Base-by-base conservation (phyloP, 225 moss, liverwort and hornwort genomes). In the Climacium dendroides region DNA sequence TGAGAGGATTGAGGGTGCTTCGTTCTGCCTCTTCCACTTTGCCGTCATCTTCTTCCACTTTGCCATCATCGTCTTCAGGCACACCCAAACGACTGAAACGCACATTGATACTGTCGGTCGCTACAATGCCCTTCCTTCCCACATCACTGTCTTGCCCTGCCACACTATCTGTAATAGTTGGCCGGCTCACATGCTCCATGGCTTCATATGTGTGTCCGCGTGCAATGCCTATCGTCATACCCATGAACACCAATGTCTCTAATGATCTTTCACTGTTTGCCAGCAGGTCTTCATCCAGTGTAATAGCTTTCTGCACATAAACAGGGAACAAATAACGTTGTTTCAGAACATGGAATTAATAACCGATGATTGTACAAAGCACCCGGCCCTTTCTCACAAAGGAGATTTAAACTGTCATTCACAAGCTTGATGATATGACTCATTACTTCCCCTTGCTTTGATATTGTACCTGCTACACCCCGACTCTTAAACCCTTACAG, bases 221-320 rank as follows among this genome's bases (percentile, higher is more conserved):
- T 3, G 92, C 85, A 53, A 95, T 83, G 76, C 96, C 99, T 55
- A 99, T 37, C 23, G 96, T 95, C 89, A 91, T 95, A 28, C 99
- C 99, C 88, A 99, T 86, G 71, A 26, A 87, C 32, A 99, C 97
- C 11, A 99, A 90, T 6, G 97, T 99, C 89, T 99, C 99, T 71
- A 99, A 85, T 58, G 87, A 87, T 80, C 94, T 90, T 83, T 93
- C 92, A 82, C 99, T 97, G 89, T 99, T 97, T 13, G 94, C 94
- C 85, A 97, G 48, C 64, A 99, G 87, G 82, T 99, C 99, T 90
- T 93, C 94, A 50, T 97, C 99, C 83, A 99, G 83, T 62, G 93
- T 87, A 73, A 99, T 95, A 22, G 97, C 89, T 57, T 91, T 92
- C 99, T 99, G 98, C 80, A 89, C 72, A 73, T 17, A 30, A 24